Evolutionary conservation across 164 flowering plant species (phyloP).

Genomic region (Houttuynia cordata): DNA sequence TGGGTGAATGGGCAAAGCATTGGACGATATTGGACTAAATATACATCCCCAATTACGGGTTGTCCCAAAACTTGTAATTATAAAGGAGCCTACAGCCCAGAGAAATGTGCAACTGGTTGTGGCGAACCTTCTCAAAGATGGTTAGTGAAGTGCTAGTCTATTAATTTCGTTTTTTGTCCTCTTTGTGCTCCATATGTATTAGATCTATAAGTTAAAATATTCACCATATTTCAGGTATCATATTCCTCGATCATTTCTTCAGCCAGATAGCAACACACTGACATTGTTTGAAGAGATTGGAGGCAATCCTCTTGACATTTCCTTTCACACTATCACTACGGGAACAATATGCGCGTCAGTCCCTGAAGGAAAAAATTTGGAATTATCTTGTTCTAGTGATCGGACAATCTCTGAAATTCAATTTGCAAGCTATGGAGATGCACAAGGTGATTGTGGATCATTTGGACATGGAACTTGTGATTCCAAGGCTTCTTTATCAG

Average conservation of each 20-base stretch:
- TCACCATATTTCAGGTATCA: slow-evolving; percentile 36
- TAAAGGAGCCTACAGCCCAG: slow-evolving; percentile 32
- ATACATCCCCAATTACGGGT: slow-evolving; percentile 15
- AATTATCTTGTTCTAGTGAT: slow-evolving; percentile 34
- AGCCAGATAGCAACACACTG: slow-evolving; percentile 24
- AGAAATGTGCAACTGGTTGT: slow-evolving; percentile 38
- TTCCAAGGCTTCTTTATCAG: too few relatives aligned
- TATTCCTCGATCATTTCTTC: slow-evolving; percentile 40
- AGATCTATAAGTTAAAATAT: too few relatives aligned
- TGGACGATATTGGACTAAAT: slow-evolving; percentile 61
- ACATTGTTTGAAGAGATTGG: slow-evolving; percentile 58
- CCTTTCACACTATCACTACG: slow-evolving; percentile 28
- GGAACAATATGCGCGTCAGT: slow-evolving; percentile 33
- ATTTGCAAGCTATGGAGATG: slow-evolving; percentile 52
- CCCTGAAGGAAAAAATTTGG: slow-evolving; percentile 21
- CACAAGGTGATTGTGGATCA: slow-evolving; percentile 38
- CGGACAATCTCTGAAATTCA: slow-evolving; percentile 25
- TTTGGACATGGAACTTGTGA: slow-evolving; percentile 27
- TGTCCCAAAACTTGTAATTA: slow-evolving; percentile 52
- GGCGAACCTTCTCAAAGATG: slow-evolving; percentile 65
- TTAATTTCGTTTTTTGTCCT: neutral
- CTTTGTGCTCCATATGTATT: too few relatives aligned
- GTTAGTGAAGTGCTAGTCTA: slow-evolving; percentile 5
- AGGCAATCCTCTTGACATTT: slow-evolving; percentile 37
- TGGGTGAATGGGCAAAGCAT: slow-evolving; percentile 71